Conservation (phyloP, 2,329 filamentous ascomycete species). For the Colletotrichum sp. region DNA sequence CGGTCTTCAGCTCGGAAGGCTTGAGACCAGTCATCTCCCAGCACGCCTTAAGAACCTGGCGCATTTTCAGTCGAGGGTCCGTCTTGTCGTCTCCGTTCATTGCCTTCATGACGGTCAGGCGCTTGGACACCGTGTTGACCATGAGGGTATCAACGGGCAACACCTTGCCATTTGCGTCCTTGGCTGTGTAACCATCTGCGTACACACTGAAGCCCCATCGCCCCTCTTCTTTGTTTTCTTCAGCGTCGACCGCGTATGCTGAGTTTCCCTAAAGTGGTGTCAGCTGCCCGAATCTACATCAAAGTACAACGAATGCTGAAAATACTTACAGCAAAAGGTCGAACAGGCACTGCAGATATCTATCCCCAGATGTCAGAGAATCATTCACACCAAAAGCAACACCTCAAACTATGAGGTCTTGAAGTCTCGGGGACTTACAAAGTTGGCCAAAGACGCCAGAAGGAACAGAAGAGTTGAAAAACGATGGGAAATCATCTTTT, state of each 20-base stretch:
- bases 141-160: background rate
- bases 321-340: background rate
- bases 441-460: background rate
- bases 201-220: background rate
- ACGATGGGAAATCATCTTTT: background rate
- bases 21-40: background rate
- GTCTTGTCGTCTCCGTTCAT: background rate
- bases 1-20: background rate
- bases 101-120: background rate
- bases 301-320: no score
- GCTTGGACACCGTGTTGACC: background rate
- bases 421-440: background rate
- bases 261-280: background rate
- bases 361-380: background rate
- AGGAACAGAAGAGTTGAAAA: background rate
- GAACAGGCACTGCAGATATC: background rate
- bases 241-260: background rate
- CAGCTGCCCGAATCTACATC: no score
- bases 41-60: background rate
- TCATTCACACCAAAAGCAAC: background rate
- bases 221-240: background rate
- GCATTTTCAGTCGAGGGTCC: background rate
- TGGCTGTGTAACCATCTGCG: background rate
- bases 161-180: background rate
- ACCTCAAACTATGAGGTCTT: accelerated